A percentile compares a stretch with the other conserved stretches of the same genome.
These are phyloP conservation scores for Syzygium grande DNA, from an alignment of 345 rosid species.

Conservation along the genomic window DNA sequence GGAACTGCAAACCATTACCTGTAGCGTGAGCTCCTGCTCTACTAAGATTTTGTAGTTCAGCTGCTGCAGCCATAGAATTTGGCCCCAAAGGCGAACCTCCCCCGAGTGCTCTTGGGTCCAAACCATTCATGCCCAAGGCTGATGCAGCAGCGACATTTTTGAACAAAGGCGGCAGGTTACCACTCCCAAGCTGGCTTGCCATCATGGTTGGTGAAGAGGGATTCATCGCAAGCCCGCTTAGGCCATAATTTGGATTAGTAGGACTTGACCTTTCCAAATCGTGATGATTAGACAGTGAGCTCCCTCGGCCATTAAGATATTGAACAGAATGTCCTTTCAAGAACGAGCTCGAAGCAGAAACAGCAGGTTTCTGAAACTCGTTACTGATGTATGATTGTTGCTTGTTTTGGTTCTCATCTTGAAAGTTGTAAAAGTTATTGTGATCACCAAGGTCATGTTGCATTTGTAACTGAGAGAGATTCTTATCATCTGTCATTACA, in stretches of 20 bases:
- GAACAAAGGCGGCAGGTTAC: conserved; percentile 40
- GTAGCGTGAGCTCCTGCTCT: conserved; percentile 31
- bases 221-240: conserved; percentile 25
- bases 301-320: conserved; percentile 28
- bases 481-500: conserved; percentile 26
- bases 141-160: conserved; percentile 45
- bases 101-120: conserved; percentile 34
- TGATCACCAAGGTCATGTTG: conserved; percentile 24
- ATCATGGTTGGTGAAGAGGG: conserved; percentile 44
- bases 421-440: conserved; percentile 20
- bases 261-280: conserved; percentile 24
- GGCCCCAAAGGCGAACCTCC: conserved; percentile 27
- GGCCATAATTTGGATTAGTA: conserved; percentile 31
- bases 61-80: conserved; percentile 32
- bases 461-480: conserved; percentile 13
- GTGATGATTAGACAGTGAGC: conserved; percentile 26
- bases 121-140: conserved; percentile 36
- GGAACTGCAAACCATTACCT: conserved; percentile 30
- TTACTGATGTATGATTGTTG: conserved; percentile 6
- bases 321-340: conserved; percentile 23
- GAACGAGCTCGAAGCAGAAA: conserved; percentile 20
- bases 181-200: conserved; percentile 31
- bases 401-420: background rate
- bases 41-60: conserved; percentile 32
- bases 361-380: conserved; percentile 10